Conservation (phyloP, 306 rosid genomes). For the Benincasa hispida region DNA sequence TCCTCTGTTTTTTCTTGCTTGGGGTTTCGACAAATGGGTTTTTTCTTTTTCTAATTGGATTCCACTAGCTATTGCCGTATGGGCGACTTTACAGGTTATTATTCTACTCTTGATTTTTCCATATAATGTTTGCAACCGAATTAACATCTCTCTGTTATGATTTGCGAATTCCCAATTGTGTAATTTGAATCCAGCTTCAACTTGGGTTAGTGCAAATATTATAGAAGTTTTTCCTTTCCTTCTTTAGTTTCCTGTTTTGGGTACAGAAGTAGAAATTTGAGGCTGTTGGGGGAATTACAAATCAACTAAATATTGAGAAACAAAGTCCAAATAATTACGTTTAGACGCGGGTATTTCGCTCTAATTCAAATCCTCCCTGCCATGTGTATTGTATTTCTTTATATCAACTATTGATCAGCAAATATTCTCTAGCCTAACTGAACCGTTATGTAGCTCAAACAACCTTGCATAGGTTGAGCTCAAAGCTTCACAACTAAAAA, state of each 20-base stretch:
- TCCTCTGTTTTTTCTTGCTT: conserved; percentile 61
- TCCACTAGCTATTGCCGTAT: conserved; percentile 58
- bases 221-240: neutral
- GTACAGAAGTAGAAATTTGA: neutral
- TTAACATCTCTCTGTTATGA: neutral
- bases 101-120: neutral
- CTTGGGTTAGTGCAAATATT: neutral
- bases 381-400: no score
- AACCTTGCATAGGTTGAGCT: no score
- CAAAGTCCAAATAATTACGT: no score
- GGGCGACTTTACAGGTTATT: conserved; percentile 77
- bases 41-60: conserved; percentile 80
- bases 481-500: no score
- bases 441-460: no score
- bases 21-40: conserved; percentile 78
- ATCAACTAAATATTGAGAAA: no score
- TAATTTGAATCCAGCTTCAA: neutral
- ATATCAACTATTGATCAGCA: no score
- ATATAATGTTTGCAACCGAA: neutral
- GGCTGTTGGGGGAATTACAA: no score
- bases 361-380: no score
- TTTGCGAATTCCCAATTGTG: neutral
- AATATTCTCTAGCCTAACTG: no score
- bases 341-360: no score
- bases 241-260: neutral